Evolutionary conservation across 441 rosid genomes (phyloP).

Genomic region (Gossypium gossypioides): DNA sequence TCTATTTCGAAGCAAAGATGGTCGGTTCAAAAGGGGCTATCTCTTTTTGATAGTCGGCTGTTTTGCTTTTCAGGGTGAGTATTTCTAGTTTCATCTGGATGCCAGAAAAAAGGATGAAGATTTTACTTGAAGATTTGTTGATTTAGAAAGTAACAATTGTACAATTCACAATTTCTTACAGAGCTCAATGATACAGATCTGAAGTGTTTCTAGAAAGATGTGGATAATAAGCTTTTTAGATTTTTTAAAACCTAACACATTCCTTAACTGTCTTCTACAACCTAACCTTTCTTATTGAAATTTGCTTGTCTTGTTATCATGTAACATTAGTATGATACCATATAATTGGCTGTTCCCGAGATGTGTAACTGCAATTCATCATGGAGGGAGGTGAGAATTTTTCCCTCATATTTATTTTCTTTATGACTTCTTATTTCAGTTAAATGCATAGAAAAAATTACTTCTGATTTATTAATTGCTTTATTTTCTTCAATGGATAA

Average conservation of each 20-base stretch:
- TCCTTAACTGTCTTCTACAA: neutral
- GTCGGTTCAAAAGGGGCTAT: conserved; percentile 34
- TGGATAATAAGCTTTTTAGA: neutral
- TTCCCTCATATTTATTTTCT: neutral
- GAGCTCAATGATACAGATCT: neutral
- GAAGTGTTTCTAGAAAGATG: neutral
- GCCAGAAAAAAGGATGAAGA: neutral
- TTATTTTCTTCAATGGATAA: conserved; percentile 14
- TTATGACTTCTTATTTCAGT: conserved; percentile 7
- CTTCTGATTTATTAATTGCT: conserved; percentile 17
- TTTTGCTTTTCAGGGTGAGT: conserved; percentile 82
- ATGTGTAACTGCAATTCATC: conserved; percentile 79
- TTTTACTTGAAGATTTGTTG: neutral
- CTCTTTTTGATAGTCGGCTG: conserved; percentile 48
- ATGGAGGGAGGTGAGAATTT: conserved; percentile 70
- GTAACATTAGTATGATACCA: conserved; percentile 44
- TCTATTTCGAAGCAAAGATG: conserved; percentile 18
- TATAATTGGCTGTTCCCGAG: conserved; percentile 61
- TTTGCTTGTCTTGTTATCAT: conserved; percentile 14
- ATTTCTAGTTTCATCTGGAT: conserved; percentile 11
- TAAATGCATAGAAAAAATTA: neutral
- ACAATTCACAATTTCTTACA: neutral
- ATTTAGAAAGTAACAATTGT: neutral
- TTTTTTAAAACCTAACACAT: neutral
- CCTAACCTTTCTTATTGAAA: neutral